Base-by-base conservation (phyloP, 331 rosid species). In the Malus hybrid region DNA sequence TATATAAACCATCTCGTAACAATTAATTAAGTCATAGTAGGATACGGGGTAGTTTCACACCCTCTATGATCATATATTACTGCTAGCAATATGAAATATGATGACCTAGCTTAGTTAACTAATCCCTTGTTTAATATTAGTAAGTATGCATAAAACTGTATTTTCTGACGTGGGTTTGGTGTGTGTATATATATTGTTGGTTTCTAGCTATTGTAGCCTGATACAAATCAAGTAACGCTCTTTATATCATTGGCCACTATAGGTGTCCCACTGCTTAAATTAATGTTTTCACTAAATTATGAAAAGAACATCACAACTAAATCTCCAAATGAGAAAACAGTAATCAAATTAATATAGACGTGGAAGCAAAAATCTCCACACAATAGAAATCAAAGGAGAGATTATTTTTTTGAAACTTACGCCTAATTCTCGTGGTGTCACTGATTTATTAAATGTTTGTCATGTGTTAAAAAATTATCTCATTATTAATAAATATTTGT, bases 261-360 rank as follows among this genome's bases (percentile, higher is more conserved):
- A 66, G 31, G 13, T 75, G 76, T 55, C 80, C 80, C 77, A 69
- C 57, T 63, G 29, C 24, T 62, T 5, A 10, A 19, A 55, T 69
- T 52, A 7, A 57, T 10, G 12, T n/a, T 57, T n/a, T 39, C 48
- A 5, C 3, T 12, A 44, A 3, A 4, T 22, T 32, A 19, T 75
- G 84, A 80, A 75, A 69, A 52, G 18, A 74, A 80, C 80, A 70
- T 75, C 74, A 36, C 77, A 80, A 65, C 70, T 56, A 70, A 33
- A 52, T n/a, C 27, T 22, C 55, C 57, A 64, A 11, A 74, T 27
- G 64, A 61, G 33, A 16, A 27, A 2, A 27, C 66, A 12, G 19
- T 27, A 1, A 2, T 42, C 48, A 42, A 39, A 42, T 3, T 42
- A 22, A 22, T 24, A 12, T 7, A 55, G 60, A 6, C 24, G 60